Base-by-base conservation (phyloP, 2,329 filamentous ascomycete species). In the Ophiostoma ulmi region DNA sequence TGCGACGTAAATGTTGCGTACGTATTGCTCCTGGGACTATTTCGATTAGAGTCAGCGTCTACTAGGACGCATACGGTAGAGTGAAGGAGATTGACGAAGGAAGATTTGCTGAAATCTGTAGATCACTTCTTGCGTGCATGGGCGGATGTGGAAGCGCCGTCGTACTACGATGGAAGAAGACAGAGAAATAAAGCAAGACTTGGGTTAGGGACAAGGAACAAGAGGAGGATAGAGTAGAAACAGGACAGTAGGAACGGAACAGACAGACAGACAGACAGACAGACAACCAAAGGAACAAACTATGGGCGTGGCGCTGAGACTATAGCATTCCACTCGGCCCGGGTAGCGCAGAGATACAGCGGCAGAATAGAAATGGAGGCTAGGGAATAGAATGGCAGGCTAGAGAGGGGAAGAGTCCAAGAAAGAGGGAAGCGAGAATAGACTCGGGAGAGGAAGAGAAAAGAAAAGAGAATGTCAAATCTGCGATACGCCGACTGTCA, bases 281-380 rank as follows among this genome's bases (percentile, higher is more conserved):
- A 26, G 44, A 13, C 5, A 20, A 7, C 44, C 44, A 17, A n/a
- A 48, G 44, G 11, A 58, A 58, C n/a, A 14, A 58, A 58, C 52
- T 58, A 58, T 26, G 22, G 20, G 52, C 52, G 52, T 58, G 52
- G 52, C 52, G 52, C 52, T 58, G 52, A 26, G 52, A 58, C 52
- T 14, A 22, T 26, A 58, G 52, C 52, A 58, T 58, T 58, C 52
- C 52, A 26, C 52, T 58, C 52, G 52, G 52, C 52, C 52, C 52
- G 52, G 52, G 38, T 39, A 31, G 31, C 31, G 38, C 8, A 39
- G 38, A 17, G 17, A 31, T 4, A 3, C 31, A 31, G 17, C 17
- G 44, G 44, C 17, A 48, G 17, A 10, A 48, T 48, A 48, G 44
- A 7, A 48, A n/a, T 48, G 44, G 20, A 26, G 52, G 52, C 20